Conservation (phyloP, 2,329 filamentous ascomycete species). For the Phyllosticta capitalensis region DNA sequence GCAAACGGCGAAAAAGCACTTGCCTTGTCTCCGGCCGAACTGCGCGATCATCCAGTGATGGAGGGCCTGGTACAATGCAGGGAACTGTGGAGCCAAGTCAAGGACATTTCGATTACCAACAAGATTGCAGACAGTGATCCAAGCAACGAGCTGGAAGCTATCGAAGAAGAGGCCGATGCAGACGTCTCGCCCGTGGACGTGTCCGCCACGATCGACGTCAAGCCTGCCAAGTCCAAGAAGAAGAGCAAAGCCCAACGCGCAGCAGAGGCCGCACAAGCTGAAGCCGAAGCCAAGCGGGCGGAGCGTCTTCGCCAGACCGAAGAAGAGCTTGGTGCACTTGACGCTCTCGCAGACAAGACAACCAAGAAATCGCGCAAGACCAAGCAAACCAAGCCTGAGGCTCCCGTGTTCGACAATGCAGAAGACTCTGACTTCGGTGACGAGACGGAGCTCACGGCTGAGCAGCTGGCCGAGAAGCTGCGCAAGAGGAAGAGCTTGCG, state of each 20-base stretch:
- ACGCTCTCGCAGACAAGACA: conserved; percentile 46
- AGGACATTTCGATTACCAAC: conserved; percentile 50
- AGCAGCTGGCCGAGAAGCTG: conserved; percentile 77
- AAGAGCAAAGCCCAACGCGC: conserved; percentile 41
- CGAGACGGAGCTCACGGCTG: conserved; percentile 66
- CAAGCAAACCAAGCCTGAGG: conserved; percentile 21
- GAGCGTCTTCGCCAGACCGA: conserved; percentile 49
- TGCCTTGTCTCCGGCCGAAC: conserved; percentile 63
- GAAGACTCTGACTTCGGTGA: conserved; percentile 89
- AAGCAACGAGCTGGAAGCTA: conserved; percentile 25
- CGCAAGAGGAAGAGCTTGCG: conserved; percentile 83
- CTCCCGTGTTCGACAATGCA: conserved; percentile 29
- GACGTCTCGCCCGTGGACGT: conserved; percentile 12
- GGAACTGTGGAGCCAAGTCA: conserved; percentile 67
- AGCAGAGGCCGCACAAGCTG: conserved; percentile 44
- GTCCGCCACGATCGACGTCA: conserved; percentile 29
- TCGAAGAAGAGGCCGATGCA: conserved; percentile 21
- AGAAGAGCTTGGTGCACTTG: conserved; percentile 64
- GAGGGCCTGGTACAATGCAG: conserved; percentile 69
- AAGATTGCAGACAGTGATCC: conserved; percentile 25
- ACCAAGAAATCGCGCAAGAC: conserved; percentile 41
- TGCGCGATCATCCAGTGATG: conserved; percentile 90
- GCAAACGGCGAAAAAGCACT: conserved; percentile 36
- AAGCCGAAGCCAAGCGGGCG: conserved; percentile 44
- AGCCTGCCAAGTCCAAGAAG: conserved; percentile 24